These are phyloP conservation scores for Barnettozyma vustinii DNA, from an alignment of 805 yeast species.

Conservation along the genomic window DNA sequence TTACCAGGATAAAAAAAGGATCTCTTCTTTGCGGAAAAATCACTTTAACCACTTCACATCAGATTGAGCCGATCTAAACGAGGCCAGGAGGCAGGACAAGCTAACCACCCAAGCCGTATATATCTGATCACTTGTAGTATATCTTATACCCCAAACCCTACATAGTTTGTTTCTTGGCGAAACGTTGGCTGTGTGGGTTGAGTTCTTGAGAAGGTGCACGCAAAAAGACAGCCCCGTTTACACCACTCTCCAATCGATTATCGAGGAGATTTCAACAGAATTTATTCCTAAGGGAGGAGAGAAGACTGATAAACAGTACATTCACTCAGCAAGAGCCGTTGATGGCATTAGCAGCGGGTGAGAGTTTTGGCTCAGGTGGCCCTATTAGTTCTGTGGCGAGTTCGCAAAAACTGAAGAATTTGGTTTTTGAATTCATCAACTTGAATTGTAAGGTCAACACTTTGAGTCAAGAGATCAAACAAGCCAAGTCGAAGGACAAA, in stretches of 20 bases:
- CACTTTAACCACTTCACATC: not conserved
- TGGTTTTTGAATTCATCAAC: slow-evolving; percentile 1
- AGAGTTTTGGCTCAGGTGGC: not conserved
- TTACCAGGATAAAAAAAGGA: too few relatives aligned
- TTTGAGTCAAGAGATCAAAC: not conserved
- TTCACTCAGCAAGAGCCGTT: not conserved
- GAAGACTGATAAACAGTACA: not conserved
- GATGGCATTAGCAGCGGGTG: not conserved
- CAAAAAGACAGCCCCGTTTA: not conserved
- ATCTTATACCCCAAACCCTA: not conserved
- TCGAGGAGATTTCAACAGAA: not conserved
- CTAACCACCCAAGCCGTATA: not conserved
- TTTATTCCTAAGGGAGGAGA: not conserved
- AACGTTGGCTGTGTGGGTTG: not conserved
- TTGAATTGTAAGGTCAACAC: slow-evolving; percentile 1
- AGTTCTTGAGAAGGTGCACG: not conserved
- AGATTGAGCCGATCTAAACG: not conserved
- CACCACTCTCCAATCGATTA: not conserved
- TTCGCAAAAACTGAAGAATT: not conserved
- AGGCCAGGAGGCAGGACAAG: not conserved
- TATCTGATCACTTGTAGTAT: not conserved
- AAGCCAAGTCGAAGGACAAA: not conserved
- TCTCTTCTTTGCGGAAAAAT: not conserved
- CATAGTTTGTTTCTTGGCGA: not conserved
- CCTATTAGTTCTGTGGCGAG: not conserved